Evolutionary conservation across 2,329 filamentous ascomycete species (phyloP).

Genomic region (Amauroascus niger): DNA sequence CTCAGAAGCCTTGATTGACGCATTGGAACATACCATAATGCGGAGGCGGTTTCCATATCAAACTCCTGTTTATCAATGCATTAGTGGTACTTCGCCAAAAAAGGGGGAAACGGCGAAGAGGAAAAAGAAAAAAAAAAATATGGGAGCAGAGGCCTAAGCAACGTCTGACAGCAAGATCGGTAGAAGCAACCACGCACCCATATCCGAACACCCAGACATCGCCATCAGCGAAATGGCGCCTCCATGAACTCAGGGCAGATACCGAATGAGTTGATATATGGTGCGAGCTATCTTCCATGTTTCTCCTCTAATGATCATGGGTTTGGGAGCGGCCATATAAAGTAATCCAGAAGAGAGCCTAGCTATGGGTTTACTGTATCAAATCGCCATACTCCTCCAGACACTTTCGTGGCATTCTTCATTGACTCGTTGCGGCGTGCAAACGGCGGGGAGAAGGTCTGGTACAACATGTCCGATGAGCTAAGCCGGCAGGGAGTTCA

Average conservation of each 20-base stretch:
- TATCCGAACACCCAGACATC: conserved; percentile 98
- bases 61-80: conserved; percentile 49
- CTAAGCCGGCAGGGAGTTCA: background rate
- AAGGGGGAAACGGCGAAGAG: background rate
- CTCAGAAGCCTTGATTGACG: background rate
- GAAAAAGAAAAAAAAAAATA: no score
- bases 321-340: background rate
- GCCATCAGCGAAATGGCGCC: conserved; percentile 37
- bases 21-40: conserved; percentile 62
- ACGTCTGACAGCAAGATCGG: background rate
- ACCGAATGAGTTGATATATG: conserved; percentile 6
- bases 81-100: background rate
- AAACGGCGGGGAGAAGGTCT: no score
- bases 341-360: background rate
- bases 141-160: no score
- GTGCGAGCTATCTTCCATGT: conserved; percentile 1
- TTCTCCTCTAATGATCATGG: background rate
- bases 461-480: background rate
- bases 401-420: no score
- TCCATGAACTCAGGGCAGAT: conserved; percentile 30
- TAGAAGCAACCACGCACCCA: conserved; percentile 51
- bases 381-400: background rate
- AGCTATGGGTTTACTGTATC: background rate
- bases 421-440: no score
- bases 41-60: conserved; percentile 97